Base-by-base conservation (phyloP, 192 early-diverging fungal species). In the Helicostylum pulchrum region DNA sequence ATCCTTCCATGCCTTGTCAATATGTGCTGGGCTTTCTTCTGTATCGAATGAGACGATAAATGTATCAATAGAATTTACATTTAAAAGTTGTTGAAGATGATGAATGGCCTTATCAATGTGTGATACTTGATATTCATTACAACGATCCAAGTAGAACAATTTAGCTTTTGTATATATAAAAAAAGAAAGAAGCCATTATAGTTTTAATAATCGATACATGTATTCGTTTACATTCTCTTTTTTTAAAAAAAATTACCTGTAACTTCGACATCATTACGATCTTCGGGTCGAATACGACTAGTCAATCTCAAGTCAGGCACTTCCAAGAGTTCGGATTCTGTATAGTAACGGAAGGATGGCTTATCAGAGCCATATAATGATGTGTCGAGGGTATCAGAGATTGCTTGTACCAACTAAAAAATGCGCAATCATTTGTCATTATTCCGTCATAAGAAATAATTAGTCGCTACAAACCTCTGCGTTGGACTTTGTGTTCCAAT, bases 371-470 rank as follows among this genome's bases (percentile, higher is more conserved):
- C 51, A 8, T 70, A 39, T 21, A 83, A 32, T 17, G 76, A 77
- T 14, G 70, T 74, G 15, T 69, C 53, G 19, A 83, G 54, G 30
- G 81, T 80, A 51, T 80, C 78, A 36, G 79, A 63, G 17, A 83
- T 62, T 23, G 78, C 81, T 15, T 71, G 55, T 32, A 82, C 62
- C 12, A 82, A 65, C 80, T 82, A 79, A 23, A 7, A 42, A 26
- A n/a, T 4, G n/a, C 12, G 20, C 48, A 47, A 12, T 23, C 7
- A 2, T 21, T 44, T 15, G 21, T 36, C 34, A 36, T 56, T 36
- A n/a, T 56, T n/a, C 54, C 34, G 34, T 21, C 15, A 15, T 26
- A 23, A 44, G 20, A 59, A 19, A 12, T 4, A 44, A 17, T 12
- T 26, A 26, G 2, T 26, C 2, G 26, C 17, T 21, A 21, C 26